Evolutionary conservation across 208 protist genomes (phyloP).

Genomic region (Leishmania tarentolae): DNA sequence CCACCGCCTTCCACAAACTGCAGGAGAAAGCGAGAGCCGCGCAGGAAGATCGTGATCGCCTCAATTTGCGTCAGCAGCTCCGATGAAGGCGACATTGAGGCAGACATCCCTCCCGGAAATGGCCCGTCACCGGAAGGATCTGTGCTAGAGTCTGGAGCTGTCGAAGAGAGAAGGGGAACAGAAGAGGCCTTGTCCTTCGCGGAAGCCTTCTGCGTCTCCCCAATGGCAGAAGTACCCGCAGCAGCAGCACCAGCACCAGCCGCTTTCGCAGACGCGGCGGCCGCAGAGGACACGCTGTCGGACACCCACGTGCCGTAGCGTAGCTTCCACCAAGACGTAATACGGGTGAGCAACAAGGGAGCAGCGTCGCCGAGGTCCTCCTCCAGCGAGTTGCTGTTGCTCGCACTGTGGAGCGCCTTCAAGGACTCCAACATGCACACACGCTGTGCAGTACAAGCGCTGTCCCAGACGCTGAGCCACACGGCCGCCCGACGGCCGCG

Average conservation of each 20-base stretch:
- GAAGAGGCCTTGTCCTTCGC: not conserved
- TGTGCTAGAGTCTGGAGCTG: not conserved
- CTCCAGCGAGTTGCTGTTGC: constrained; percentile 67
- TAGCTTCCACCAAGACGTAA: constrained; percentile 85
- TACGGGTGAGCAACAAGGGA: constrained; percentile 77
- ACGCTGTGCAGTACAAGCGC: constrained; percentile 37
- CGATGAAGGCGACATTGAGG: not conserved
- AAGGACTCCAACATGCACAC: constrained; percentile 73
- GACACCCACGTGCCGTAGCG: constrained; percentile 49
- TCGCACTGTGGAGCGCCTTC: constrained; percentile 57
- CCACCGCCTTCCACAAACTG: constrained; percentile 79
- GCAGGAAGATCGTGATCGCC: constrained; percentile 75
- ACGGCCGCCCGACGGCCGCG: constrained; percentile 55
- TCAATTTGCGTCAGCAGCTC: constrained; percentile 57
- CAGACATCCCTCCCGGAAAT: not conserved
- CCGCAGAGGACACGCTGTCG: not conserved
- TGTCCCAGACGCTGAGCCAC: constrained; percentile 80
- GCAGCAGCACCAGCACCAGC: not conserved
- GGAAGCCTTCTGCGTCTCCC: not conserved
- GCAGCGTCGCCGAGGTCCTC: constrained; percentile 74
- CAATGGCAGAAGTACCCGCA: not conserved
- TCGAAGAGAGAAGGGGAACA: not conserved
- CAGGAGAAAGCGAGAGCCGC: constrained; percentile 73
- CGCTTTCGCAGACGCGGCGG: not conserved
- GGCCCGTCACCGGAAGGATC: not conserved